Base-by-base conservation (phyloP, 1,139 yeast genomes). In the Pichia sp. region DNA sequence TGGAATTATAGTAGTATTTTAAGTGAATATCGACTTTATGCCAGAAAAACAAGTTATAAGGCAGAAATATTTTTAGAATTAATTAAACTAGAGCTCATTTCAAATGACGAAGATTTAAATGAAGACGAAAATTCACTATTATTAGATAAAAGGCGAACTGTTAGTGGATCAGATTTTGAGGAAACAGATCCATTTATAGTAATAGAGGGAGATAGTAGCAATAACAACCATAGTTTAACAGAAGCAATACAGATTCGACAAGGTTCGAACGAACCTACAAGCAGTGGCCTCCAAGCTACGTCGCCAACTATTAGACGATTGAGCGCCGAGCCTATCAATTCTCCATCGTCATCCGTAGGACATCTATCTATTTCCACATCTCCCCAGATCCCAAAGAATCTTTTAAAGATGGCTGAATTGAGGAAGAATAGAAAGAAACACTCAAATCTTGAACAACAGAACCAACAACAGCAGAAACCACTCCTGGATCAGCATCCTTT, bases 1-100 rank as follows among this genome's bases (percentile, higher is more conserved):
- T 90, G 97, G 97, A 83, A 82, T 57, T 85, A 86, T 62, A 81
- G 89, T 36, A 81, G 94, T 29, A 81, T 90, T 8, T 77, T 89
- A 33, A 85, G 84, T 56, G 97, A 92, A 64, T 92, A 87, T 66
- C 72, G 96, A 44, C 75, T 86, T 7, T 86, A 81, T 65, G 75
- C 88, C 2, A 79, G 79, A 52, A 83, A 86, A 58, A 73, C 84
- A 33, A 86, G 81, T 58, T 89, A 88, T 63, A 79, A 76, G 61
- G 89, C 92, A 5, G 96, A 90, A 60, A 83, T 84, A 9, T 88
- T 85, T 59, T 66, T 90, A 44, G 97, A 90, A 59, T 66, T 88
- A 55, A 69, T 86, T 5, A 78, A 79, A 47, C 65, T 81, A 2
- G 81, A 78, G 50, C 65, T 84, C 47, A 65, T 75, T 1, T 71